phyloP scores from a whole-genome alignment of 2,329 filamentous ascomycete species.

The Plectosphaerella plurivora region DNA sequence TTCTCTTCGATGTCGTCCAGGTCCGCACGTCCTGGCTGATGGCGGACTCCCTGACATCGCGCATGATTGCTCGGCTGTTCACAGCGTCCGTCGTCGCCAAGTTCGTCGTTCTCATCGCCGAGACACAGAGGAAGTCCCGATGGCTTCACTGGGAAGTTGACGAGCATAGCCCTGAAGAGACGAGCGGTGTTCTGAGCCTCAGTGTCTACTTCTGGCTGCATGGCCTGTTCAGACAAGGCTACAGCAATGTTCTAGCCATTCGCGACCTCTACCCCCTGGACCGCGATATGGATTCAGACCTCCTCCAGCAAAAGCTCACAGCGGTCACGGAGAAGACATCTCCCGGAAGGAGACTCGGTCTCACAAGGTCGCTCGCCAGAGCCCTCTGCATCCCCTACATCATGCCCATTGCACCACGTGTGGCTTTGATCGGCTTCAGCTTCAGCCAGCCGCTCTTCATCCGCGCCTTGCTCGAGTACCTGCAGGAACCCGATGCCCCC shows the following conservation, averaged over 20 bases:
- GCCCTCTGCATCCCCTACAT: slow-evolving; percentile 27
- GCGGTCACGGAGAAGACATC: slow-evolving; percentile 14
- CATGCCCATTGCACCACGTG: slow-evolving; percentile 28
- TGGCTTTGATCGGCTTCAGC: slow-evolving; percentile 23
- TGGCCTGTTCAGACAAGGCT: slow-evolving; percentile 27
- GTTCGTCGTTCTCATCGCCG: slow-evolving; percentile 27
- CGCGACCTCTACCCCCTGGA: slow-evolving; percentile 28
- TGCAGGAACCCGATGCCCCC: slow-evolving; percentile 16
- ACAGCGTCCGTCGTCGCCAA: slow-evolving; percentile 30
- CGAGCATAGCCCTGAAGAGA: slow-evolving; percentile 33
- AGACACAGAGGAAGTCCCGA: slow-evolving; percentile 30
- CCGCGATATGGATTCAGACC: slow-evolving; percentile 12
- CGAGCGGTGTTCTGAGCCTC: slow-evolving; percentile 24
- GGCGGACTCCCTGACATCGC: slow-evolving; percentile 7
- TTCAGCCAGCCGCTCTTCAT: slow-evolving; percentile 37
- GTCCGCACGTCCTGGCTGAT: slow-evolving; percentile 37
- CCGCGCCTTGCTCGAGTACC: slow-evolving; percentile 19
- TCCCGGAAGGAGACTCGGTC: slow-evolving; percentile 15
- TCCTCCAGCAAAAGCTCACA: background rate
- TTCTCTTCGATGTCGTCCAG: slow-evolving; percentile 38
- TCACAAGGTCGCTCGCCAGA: slow-evolving; percentile 20
- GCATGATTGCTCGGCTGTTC: slow-evolving; percentile 25
- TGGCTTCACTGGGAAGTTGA: slow-evolving; percentile 32
- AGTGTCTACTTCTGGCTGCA: slow-evolving; percentile 29
- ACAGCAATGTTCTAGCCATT: slow-evolving; percentile 21